Conservation (phyloP, 2,329 filamentous ascomycete species). For the Clathrospora elynae region DNA sequence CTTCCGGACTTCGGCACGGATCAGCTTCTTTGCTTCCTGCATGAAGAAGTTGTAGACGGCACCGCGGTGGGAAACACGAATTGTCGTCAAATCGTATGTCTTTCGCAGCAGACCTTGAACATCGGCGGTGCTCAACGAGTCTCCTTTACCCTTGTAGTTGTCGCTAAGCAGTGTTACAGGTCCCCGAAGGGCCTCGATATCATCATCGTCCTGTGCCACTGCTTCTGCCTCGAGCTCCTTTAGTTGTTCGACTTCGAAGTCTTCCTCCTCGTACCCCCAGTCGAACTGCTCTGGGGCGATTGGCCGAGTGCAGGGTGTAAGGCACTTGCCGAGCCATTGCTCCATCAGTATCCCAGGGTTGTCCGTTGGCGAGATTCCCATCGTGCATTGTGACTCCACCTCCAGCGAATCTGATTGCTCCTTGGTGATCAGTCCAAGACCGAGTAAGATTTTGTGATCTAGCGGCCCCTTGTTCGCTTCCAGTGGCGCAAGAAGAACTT, state of each 20-base stretch:
- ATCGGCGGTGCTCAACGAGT: constrained; percentile 32
- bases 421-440: constrained; percentile 63
- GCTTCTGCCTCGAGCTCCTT: constrained; percentile 65
- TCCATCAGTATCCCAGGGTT: constrained; percentile 50
- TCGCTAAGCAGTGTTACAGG: constrained; percentile 43
- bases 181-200: constrained; percentile 49
- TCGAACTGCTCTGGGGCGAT: constrained; percentile 57
- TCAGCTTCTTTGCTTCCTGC: constrained; percentile 56
- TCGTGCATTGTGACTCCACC: constrained; percentile 53
- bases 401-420: constrained; percentile 67
- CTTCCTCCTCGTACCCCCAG: constrained; percentile 63
- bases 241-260: constrained; percentile 65
- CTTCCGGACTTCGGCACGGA: constrained; percentile 56
- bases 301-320: constrained; percentile 53
- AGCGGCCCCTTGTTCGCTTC: constrained; percentile 27
- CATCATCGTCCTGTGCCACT: constrained; percentile 59
- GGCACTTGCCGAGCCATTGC: constrained; percentile 63
- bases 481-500: constrained; percentile 34
- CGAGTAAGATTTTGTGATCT: constrained; percentile 53
- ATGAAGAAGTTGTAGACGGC: constrained; percentile 71
- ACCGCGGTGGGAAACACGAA: constrained; percentile 62
- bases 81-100: constrained; percentile 63
- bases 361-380: constrained; percentile 40
- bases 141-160: constrained; percentile 45
- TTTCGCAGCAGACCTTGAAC: constrained; percentile 47